Evolutionary conservation across 257 asterid species (phyloP), one percentile per base, ranked within the genome.

Genomic region (Gynochthodes officinalis): DNA sequence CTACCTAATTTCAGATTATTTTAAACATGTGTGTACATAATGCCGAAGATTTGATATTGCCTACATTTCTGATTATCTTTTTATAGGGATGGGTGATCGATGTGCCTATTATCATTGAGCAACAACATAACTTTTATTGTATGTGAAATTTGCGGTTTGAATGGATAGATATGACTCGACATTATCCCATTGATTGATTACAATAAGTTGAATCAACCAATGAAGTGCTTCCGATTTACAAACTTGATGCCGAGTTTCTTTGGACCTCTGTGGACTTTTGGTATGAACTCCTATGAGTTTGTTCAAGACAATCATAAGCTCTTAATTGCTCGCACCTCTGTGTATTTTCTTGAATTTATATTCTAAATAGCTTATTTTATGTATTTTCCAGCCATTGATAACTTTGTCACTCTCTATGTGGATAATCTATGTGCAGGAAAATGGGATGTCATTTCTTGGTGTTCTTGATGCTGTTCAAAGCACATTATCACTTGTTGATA

Each of bases 261-360:
- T 37, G 87, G 82, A 79, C 99, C 99, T 23, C 82, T 94, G 58
- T 91, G 99, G 99, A 78, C 85, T 74, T 94, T 94, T 80, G 98
- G 99, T 72, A 73, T 80, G 88, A 90, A 75, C 88, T 88, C 99
- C 13, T 94, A 83, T 66, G 99, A 91, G 50, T 87, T 94, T 82
- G 71, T 94, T 74, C 83, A 53, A 69, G 75, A 79, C 58, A 79
- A 69, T 55, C 80, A 77, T 78, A 78, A 82, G 73, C 80, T 76
- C 75, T 76, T 87, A 76, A 82, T 94, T 81, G 96, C 95, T 78
- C 91, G 97, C 91, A 84, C 75, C 84, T 91, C 86, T 87, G 91
- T 98, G 99, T 91, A 73, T 79, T 75, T 21, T 30, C 43, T 21
- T 27, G 32, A 40, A 27, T 28, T 7, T 32, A 43, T 58, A 4